Conservation (phyloP, 2,329 filamentous ascomycete genomes). For the Sarocladium kiliense region DNA sequence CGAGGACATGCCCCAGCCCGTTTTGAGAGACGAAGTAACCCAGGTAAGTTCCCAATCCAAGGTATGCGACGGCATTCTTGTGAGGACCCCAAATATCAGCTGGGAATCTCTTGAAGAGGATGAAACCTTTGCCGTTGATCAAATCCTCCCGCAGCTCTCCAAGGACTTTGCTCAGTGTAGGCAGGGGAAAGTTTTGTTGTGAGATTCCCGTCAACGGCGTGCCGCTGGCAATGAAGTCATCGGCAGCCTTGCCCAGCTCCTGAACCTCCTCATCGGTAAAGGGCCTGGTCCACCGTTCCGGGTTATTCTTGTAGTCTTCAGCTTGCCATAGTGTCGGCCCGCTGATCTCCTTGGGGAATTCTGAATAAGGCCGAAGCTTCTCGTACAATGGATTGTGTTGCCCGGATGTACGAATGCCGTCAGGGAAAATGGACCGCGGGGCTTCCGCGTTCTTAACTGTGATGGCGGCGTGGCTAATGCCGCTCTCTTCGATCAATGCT, state of each 20-base stretch:
- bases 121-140: slow-evolving; percentile 81
- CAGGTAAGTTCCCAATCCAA: slow-evolving; percentile 80
- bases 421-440: slow-evolving; percentile 31
- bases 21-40: slow-evolving; percentile 89
- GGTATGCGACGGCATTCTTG: slow-evolving; percentile 84
- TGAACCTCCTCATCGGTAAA: slow-evolving; percentile 61
- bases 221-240: slow-evolving; percentile 62
- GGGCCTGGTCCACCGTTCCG: slow-evolving; percentile 67
- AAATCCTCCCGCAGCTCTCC: slow-evolving; percentile 33
- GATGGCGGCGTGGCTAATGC: background rate
- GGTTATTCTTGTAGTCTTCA: slow-evolving; percentile 56
- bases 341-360: slow-evolving; percentile 65
- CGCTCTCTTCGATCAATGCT: background rate
- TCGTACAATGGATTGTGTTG: slow-evolving; percentile 67
- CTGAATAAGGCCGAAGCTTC: slow-evolving; percentile 58
- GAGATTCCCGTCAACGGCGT: slow-evolving; percentile 64
- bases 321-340: slow-evolving; percentile 70
- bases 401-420: slow-evolving; percentile 52
- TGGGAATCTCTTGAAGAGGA: slow-evolving; percentile 82
- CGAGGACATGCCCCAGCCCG: slow-evolving; percentile 75
- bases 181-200: slow-evolving; percentile 37
- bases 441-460: background rate
- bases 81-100: slow-evolving; percentile 68
- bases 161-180: slow-evolving; percentile 31
- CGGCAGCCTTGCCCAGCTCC: slow-evolving; percentile 61